Conservation (phyloP, 768 basidiomycete species). For the Rhizopogon vinicolor region DNA sequence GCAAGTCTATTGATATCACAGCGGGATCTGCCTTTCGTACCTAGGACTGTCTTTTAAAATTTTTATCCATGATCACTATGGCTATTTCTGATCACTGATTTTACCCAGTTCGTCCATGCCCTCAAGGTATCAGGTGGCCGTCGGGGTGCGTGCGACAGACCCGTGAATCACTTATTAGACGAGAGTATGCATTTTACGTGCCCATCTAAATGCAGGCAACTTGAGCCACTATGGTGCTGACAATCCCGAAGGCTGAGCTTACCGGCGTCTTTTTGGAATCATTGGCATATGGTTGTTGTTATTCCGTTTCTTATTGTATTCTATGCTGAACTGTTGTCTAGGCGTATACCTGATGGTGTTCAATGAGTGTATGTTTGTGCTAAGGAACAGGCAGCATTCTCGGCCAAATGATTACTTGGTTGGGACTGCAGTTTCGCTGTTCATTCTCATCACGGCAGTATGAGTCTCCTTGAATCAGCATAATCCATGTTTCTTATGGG, state of each 20-base stretch:
- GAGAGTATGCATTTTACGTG: not conserved
- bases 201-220: not conserved
- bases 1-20: not conserved
- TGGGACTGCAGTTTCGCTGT: conserved; percentile 8
- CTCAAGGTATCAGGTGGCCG: not conserved
- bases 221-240: conserved; percentile 2
- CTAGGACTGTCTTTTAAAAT: not conserved
- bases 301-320: not conserved
- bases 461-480: not conserved
- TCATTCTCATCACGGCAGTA: conserved; percentile 9
- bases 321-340: not conserved
- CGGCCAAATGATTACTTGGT: conserved; percentile 9
- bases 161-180: not conserved
- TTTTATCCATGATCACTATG: not conserved
- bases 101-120: not conserved
- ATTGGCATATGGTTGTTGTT: conserved; percentile 4
- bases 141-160: not conserved
- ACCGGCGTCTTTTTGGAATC: conserved; percentile 8
- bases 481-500: not conserved
- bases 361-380: conserved; percentile 3
- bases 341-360: conserved; percentile 10
- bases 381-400: conserved; percentile 5
- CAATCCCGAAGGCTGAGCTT: conserved; percentile 6
- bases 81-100: not conserved
- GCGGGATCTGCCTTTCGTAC: not conserved